Evolutionary conservation across 768 basidiomycete species (phyloP).

Genomic region (Agaricus subrufescens): DNA sequence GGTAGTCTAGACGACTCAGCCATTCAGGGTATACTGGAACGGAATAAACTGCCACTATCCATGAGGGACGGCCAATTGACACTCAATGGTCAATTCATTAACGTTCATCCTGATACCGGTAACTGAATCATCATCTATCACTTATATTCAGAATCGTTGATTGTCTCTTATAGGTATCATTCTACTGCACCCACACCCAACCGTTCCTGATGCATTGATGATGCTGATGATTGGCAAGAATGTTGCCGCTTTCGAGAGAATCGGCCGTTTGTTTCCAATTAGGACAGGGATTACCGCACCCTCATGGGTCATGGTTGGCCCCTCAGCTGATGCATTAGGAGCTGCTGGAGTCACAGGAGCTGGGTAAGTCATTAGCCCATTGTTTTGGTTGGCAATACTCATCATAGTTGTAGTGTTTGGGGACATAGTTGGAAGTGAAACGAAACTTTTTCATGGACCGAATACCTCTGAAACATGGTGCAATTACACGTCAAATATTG

Average conservation of each 20-base stretch:
- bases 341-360: slow-evolving; percentile 73
- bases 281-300: slow-evolving; percentile 76
- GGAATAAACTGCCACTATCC: slow-evolving; percentile 27
- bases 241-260: slow-evolving; percentile 56
- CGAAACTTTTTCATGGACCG: slow-evolving; percentile 8
- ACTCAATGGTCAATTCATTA: slow-evolving; percentile 22
- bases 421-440: slow-evolving; percentile 28
- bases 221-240: slow-evolving; percentile 59
- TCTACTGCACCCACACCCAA: slow-evolving; percentile 66
- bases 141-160: neutral
- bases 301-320: slow-evolving; percentile 70
- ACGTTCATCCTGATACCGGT: slow-evolving; percentile 26
- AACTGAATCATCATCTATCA: neutral
- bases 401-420: slow-evolving; percentile 17
- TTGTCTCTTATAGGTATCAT: slow-evolving; percentile 11
- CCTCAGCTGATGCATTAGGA: slow-evolving; percentile 48
- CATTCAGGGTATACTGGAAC: slow-evolving; percentile 26
- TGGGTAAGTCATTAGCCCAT: slow-evolving; percentile 47
- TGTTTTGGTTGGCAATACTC: neutral
- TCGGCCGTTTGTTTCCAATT: slow-evolving; percentile 71
- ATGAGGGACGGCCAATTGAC: slow-evolving; percentile 20
- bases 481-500: slow-evolving; percentile 4
- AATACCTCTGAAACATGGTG: slow-evolving; percentile 11
- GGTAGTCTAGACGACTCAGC: slow-evolving; percentile 34
- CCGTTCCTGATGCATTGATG: slow-evolving; percentile 13